Evolutionary conservation across 352 stramenopile species (phyloP).

Genomic region (Globisporangium abappressorium): DNA sequence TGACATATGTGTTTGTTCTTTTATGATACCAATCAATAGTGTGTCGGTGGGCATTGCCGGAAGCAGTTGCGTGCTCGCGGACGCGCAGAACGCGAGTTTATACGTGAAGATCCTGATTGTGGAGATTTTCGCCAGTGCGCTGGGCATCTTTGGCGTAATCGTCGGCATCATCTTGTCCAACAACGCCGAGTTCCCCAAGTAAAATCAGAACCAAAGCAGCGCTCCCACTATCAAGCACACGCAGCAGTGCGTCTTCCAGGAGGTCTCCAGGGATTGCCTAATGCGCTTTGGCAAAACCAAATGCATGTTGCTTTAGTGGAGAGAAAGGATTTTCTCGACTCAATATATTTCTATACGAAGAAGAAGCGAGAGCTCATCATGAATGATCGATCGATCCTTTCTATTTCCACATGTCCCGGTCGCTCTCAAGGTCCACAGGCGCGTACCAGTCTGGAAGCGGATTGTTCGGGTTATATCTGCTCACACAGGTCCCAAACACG

Average conservation of each 20-base stretch:
- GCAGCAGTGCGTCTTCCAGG: background rate
- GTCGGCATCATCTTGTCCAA: slow-evolving; percentile 99
- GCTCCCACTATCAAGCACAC: background rate
- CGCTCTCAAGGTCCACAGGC: slow-evolving; percentile 70
- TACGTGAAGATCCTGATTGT: slow-evolving; percentile 99
- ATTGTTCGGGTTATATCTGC: slow-evolving; percentile 77
- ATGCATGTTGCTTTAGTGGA: background rate
- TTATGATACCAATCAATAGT: slow-evolving; percentile 27
- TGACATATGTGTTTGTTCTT: slow-evolving; percentile 2
- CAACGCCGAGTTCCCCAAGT: slow-evolving; percentile 92
- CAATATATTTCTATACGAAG: slow-evolving; percentile 16
- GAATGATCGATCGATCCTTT: no score
- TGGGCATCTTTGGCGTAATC: slow-evolving; percentile 99
- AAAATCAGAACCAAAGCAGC: background rate
- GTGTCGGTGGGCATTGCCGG: slow-evolving; percentile 98
- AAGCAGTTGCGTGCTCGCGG: slow-evolving; percentile 96
- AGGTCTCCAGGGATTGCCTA: background rate
- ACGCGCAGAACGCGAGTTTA: slow-evolving; percentile 97
- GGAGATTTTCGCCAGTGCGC: slow-evolving; percentile 99
- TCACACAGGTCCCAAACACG: background rate
- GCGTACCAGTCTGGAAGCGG: slow-evolving; percentile 80
- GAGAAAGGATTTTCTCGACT: background rate
- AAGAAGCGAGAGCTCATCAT: background rate
- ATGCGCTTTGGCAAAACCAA: background rate
- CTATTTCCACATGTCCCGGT: slow-evolving; percentile 79